Evolutionary conservation across 495 filamentous ascomycete species (phyloP).

Genomic region (Daldinia grandis): DNA sequence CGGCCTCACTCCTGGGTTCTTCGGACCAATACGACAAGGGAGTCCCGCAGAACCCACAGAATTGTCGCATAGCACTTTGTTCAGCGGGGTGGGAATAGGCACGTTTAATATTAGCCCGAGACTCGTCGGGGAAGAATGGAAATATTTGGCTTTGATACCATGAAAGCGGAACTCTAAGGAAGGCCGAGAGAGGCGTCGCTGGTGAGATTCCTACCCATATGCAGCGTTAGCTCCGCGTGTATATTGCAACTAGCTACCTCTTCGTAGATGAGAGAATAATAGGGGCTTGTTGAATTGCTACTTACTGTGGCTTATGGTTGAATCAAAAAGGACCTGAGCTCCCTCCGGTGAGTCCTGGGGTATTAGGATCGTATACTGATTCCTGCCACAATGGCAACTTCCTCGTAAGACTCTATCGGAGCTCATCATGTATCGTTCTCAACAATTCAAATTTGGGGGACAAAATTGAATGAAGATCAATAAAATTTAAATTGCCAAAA

Average conservation of each 20-base stretch:
- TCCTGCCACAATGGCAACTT: slow-evolving; percentile 85
- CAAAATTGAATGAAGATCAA: not conserved
- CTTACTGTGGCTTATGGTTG: slow-evolving; percentile 70
- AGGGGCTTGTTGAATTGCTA: slow-evolving; percentile 31
- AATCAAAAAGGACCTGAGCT: slow-evolving; percentile 76
- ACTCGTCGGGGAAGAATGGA: slow-evolving; percentile 81
- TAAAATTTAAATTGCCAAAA: not conserved
- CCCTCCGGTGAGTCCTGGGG: slow-evolving; percentile 63
- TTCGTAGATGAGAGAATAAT: not conserved
- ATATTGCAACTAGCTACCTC: not conserved
- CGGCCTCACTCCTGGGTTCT: slow-evolving; percentile 68
- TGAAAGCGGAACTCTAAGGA: slow-evolving; percentile 79
- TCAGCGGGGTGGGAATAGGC: slow-evolving; percentile 70
- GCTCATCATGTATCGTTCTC: slow-evolving; percentile 21
- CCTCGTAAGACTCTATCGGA: slow-evolving; percentile 62
- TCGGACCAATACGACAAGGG: slow-evolving; percentile 84
- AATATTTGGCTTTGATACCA: slow-evolving; percentile 77
- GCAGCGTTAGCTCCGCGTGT: slow-evolving; percentile 5
- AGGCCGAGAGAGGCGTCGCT: slow-evolving; percentile 75
- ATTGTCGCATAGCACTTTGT: slow-evolving; percentile 70
- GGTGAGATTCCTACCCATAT: slow-evolving; percentile 65
- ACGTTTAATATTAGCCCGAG: slow-evolving; percentile 72
- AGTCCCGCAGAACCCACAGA: slow-evolving; percentile 92
- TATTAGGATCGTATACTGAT: slow-evolving; percentile 76
- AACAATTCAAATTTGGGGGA: not conserved